These are phyloP conservation scores for Aspergillus texensis DNA, from an alignment of 2,329 filamentous ascomycete species.

Conservation along the genomic window DNA sequence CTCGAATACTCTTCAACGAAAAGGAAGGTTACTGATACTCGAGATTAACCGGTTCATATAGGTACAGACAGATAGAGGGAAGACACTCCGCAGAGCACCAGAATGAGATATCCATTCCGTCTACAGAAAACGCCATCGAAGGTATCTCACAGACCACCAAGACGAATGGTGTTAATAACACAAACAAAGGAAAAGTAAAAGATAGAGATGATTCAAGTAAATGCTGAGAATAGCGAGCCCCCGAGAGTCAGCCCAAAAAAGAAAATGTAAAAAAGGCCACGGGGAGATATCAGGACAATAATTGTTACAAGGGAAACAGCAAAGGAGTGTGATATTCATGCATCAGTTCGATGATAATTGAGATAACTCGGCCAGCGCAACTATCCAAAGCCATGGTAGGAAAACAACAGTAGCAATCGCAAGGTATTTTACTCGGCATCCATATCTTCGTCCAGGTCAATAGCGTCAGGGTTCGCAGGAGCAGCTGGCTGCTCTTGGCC, in stretches of 20 bases:
- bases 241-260: constrained; percentile 1
- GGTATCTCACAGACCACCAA: constrained; percentile 16
- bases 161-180: constrained; percentile 7
- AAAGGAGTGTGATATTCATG: constrained; percentile 14
- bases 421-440: constrained; percentile 33
- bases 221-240: not conserved
- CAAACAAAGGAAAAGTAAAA: constrained; percentile 6
- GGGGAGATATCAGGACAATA: not conserved
- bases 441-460: constrained; percentile 71
- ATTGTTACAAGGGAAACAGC: not conserved
- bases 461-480: constrained; percentile 78
- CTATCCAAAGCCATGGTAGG: constrained; percentile 12
- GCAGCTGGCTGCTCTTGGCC: constrained; percentile 38
- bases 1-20: not conserved
- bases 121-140: constrained; percentile 15
- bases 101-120: constrained; percentile 11
- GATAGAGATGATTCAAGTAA: not conserved
- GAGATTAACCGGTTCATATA: not conserved
- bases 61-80: not conserved
- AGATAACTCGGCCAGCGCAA: not conserved
- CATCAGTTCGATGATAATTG: constrained; percentile 5
- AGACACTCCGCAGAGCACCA: constrained; percentile 4
- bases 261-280: not conserved
- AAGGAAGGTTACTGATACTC: not conserved
- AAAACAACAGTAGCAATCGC: constrained; percentile 1